Conservation (phyloP, 2,329 filamentous ascomycete genomes). For the Teratosphaeria zuluensis region DNA sequence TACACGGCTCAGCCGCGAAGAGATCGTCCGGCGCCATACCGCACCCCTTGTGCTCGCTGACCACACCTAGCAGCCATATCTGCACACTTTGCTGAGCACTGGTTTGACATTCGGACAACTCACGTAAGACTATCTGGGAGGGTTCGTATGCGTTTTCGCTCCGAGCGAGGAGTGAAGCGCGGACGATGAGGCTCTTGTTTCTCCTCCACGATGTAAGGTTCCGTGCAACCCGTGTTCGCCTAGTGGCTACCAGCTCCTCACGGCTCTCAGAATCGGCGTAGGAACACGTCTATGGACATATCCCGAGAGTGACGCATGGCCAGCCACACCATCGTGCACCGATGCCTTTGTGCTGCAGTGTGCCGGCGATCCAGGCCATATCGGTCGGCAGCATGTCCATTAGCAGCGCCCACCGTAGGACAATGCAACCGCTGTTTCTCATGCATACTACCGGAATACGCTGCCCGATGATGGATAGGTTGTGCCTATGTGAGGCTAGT, state of each 20-base stretch:
- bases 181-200: neutral
- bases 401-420: neutral
- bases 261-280: neutral
- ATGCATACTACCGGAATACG: neutral
- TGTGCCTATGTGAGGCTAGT: neutral
- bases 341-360: neutral
- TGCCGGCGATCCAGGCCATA: neutral
- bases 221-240: neutral
- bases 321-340: neutral
- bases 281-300: neutral
- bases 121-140: neutral
- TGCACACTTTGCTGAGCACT: too few species aligned
- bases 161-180: neutral
- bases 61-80: too few species aligned
- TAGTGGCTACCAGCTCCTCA: neutral
- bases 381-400: neutral
- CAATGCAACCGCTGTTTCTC: neutral
- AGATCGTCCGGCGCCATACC: too few species aligned
- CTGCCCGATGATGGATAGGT: neutral
- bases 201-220: neutral
- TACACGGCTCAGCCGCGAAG: too few species aligned
- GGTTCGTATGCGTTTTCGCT: neutral
- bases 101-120: too few species aligned
- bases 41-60: too few species aligned
- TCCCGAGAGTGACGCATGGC: neutral